Conservation (phyloP, 2,329 filamentous ascomycete species). For the Epichloe sp. region DNA sequence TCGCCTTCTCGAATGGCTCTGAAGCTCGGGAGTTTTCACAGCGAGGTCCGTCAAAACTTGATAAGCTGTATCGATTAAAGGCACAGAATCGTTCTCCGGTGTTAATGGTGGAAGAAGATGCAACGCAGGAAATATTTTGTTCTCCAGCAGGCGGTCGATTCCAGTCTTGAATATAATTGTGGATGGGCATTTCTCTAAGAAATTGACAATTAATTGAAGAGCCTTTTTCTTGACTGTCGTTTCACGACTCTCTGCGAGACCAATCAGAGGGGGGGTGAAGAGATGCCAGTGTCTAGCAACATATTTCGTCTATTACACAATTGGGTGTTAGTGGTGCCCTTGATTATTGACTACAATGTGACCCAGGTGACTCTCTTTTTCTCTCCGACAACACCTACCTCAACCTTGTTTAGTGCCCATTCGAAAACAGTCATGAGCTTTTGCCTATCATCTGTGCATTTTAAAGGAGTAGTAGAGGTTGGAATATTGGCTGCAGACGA, state of each 20-base stretch:
- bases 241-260: conserved; percentile 52
- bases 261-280: conserved; percentile 56
- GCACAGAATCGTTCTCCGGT: conserved; percentile 54
- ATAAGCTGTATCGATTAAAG: conserved; percentile 53
- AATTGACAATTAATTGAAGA: conserved; percentile 36
- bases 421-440: conserved; percentile 1
- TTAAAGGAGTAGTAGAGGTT: not conserved
- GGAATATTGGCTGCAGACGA: not conserved
- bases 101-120: conserved; percentile 66
- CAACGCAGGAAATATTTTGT: conserved; percentile 59
- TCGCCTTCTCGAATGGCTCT: conserved; percentile 15
- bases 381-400: conserved; percentile 1
- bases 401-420: conserved; percentile 5
- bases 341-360: not conserved
- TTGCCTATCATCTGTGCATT: not conserved
- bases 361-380: not conserved
- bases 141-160: conserved; percentile 53
- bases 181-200: conserved; percentile 42
- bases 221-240: conserved; percentile 40
- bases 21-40: conserved; percentile 12
- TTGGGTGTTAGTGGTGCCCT: not conserved
- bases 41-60: conserved; percentile 49
- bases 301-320: conserved; percentile 1
- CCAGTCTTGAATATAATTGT: conserved; percentile 47
- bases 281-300: conserved; percentile 45